These are phyloP conservation scores for Gracilaria caudata DNA, from an alignment of 23 red algal genomes.

Conservation along the genomic window DNA sequence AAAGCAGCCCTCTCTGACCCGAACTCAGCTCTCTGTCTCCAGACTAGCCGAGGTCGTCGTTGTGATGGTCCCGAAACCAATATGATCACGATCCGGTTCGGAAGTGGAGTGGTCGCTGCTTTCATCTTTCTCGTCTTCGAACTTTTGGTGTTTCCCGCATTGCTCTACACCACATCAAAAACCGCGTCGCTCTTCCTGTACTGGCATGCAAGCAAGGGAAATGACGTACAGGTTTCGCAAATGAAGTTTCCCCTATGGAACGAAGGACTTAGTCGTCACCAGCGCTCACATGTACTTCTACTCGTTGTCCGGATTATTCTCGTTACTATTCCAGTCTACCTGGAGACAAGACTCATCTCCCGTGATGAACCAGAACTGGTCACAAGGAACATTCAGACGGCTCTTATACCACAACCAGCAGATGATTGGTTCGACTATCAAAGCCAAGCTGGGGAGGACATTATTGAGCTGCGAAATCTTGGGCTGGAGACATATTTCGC, in stretches of 20 bases:
- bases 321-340: neutral
- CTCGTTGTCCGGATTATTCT: neutral
- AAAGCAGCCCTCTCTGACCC: too few species aligned
- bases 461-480: neutral
- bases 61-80: too few species aligned
- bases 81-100: neutral
- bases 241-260: constrained; percentile 8
- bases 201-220: neutral
- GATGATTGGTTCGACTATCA: constrained; percentile 4
- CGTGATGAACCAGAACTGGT: neutral
- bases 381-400: neutral
- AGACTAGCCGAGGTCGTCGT: too few species aligned
- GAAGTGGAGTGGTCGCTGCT: neutral
- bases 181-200: neutral
- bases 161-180: constrained; percentile 2
- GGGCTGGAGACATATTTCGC: neutral
- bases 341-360: neutral
- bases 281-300: neutral
- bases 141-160: neutral
- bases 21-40: neutral
- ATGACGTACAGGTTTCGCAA: neutral
- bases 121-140: constrained; percentile 10
- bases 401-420: neutral
- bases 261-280: neutral
- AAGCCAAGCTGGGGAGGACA: neutral